phyloP scores from a whole-genome alignment of 257 asterid genomes.

The Solanum clarkiae region DNA sequence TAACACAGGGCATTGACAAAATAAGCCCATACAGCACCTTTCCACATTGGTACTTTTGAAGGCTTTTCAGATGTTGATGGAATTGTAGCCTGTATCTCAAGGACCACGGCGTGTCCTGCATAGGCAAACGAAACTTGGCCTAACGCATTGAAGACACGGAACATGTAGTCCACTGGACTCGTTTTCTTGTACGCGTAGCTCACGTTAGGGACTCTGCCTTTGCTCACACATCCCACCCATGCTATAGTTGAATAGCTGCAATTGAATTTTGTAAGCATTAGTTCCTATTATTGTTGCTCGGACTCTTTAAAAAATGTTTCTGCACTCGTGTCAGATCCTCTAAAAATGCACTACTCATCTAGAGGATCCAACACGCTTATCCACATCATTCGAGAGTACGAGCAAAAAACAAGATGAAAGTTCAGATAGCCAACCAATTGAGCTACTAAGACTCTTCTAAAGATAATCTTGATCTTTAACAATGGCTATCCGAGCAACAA shows the following conservation, averaged over 20 bases:
- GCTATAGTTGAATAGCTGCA: slow-evolving; percentile 79
- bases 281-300: background rate
- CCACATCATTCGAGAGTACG: background rate
- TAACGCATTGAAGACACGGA: slow-evolving; percentile 60
- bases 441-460: background rate
- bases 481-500: background rate
- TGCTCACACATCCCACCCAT: slow-evolving; percentile 57
- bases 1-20: slow-evolving; percentile 63
- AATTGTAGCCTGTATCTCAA: slow-evolving; percentile 82
- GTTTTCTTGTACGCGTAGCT: slow-evolving; percentile 58
- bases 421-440: background rate
- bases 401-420: background rate
- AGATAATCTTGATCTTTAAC: background rate
- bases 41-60: slow-evolving; percentile 78
- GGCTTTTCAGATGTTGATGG: slow-evolving; percentile 90
- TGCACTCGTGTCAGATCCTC: background rate
- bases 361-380: background rate
- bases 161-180: slow-evolving; percentile 40
- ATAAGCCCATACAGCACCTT: slow-evolving; percentile 79
- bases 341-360: background rate
- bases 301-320: background rate
- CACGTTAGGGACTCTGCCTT: slow-evolving; percentile 50
- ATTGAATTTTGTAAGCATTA: background rate
- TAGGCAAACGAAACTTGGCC: slow-evolving; percentile 81
- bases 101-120: slow-evolving; percentile 82